These are phyloP conservation scores for Pythium rishiriense DNA, from an alignment of 352 stramenopile species.

Conservation along the genomic window DNA sequence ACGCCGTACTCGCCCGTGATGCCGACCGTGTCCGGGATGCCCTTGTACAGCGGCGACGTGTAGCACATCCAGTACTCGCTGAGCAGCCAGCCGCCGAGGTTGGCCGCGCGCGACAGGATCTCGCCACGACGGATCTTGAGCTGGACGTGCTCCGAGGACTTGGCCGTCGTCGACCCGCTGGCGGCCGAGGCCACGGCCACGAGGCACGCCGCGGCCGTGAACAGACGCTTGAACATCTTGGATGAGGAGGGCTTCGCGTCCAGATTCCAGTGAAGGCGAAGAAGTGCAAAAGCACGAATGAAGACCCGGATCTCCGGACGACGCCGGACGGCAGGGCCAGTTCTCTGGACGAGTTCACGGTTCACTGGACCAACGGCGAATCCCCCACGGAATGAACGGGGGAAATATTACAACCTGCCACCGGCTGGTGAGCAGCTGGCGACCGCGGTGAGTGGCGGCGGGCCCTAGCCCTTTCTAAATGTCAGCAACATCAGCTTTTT, in stretches of 20 bases:
- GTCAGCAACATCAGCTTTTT: not conserved
- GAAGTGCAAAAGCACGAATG: conserved; percentile 24
- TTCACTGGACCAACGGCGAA: not conserved
- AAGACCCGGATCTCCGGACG: conserved; percentile 6
- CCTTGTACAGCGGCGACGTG: conserved; percentile 79
- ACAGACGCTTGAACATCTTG: conserved; percentile 18
- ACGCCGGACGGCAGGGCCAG: not conserved
- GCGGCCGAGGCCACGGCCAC: conserved; percentile 9
- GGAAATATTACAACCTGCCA: too few species aligned
- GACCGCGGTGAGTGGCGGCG: not conserved
- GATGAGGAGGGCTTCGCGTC: conserved; percentile 5
- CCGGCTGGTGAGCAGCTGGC: not conserved
- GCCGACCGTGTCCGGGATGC: conserved; percentile 48
- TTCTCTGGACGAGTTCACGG: too few species aligned
- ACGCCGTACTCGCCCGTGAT: conserved; percentile 45
- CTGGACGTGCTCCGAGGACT: conserved; percentile 22
- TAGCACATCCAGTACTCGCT: conserved; percentile 81
- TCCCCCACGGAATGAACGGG: not conserved
- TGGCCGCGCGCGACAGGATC: conserved; percentile 57
- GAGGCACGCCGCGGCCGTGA: conserved; percentile 12
- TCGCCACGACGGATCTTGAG: conserved; percentile 37
- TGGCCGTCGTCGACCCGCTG: not conserved
- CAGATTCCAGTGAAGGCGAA: not conserved
- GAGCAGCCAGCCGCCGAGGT: conserved; percentile 85
- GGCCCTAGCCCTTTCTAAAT: not conserved